Percentiles rank a stretch among this genome's conserved stretches.
These are phyloP conservation scores for Glycine latifolia DNA, from an alignment of 306 rosid genomes.

Conservation along the genomic window DNA sequence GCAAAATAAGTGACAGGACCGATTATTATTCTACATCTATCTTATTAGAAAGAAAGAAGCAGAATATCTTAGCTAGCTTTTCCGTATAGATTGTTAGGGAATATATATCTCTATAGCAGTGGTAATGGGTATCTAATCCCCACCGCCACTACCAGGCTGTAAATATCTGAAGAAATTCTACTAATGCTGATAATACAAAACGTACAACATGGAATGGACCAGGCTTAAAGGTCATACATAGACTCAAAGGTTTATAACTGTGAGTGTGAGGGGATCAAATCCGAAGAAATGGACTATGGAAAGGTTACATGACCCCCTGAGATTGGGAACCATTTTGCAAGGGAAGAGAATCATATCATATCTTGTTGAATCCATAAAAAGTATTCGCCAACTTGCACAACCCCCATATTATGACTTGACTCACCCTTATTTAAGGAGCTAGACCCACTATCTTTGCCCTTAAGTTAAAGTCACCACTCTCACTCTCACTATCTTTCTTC, in stretches of 20 bases:
- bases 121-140: constrained; percentile 75
- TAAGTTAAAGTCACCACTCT: background rate
- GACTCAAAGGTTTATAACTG: background rate
- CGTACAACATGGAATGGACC: constrained; percentile 35
- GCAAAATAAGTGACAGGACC: constrained; percentile 42
- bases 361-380: constrained; percentile 21
- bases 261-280: constrained; percentile 4
- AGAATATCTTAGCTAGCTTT: constrained; percentile 53
- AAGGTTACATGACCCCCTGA: too few species aligned
- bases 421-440: constrained; percentile 53
- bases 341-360: constrained; percentile 59
- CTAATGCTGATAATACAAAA: background rate
- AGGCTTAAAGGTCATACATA: background rate
- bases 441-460: background rate
- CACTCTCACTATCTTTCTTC: too few species aligned
- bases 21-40: constrained; percentile 36
- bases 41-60: constrained; percentile 37
- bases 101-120: constrained; percentile 49
- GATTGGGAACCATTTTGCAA: background rate
- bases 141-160: constrained; percentile 39
- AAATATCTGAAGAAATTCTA: too few species aligned
- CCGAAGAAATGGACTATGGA: background rate
- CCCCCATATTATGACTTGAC: constrained; percentile 26
- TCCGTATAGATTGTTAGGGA: constrained; percentile 50
- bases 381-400: constrained; percentile 63